Base-by-base conservation (phyloP, 2,329 filamentous ascomycete genomes). In the Apiospora malaysiana region DNA sequence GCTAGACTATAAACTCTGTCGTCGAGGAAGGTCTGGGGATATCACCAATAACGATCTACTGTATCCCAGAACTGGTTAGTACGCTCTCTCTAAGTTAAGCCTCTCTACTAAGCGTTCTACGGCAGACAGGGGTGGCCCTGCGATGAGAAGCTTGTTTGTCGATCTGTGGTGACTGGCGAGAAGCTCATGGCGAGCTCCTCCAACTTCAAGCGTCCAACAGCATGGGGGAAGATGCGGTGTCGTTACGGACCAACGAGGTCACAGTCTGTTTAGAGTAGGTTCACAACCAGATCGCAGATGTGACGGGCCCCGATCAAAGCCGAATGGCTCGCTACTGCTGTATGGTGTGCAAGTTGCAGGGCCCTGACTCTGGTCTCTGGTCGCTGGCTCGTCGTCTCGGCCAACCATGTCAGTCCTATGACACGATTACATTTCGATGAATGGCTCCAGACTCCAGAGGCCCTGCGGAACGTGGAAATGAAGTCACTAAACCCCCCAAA, bases 401-500 rank as follows among this genome's bases (percentile, higher is more conserved):
- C 32, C 32, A 63, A 40, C 56, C 56, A 63, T 63, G 56, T n/a
- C 27, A 63, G 32, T 40, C 56, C 56, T 63, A 74, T 72, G 69
- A 71, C 69, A 72, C 69, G 65, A 75, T 76, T 71, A 72, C 72
- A 37, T 68, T 73, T 66, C 73, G 66, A 16, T 45, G 37, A 42
- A 42, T 40, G 70, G 70, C 49, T 23, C 68, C 72, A 51, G 49
- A 37, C 49, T 23, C 68, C 72, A 51, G 49, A 37, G 56, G 68
- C 27, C 59, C 12, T 25, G 10, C 37, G 42, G 56, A 76, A 71
- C 68, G 66, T 65, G 68, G 71, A 71, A 49, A 75, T 78, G 77
- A 77, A 78, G 76, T 79, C 77, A 78, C 75, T 51, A 68, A 37
- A 70, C 56, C 68, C 68, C 46, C 10, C 56, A n/a, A 63, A 18